Base-by-base conservation (phyloP, 805 yeast species). In the Hanseniaspora lachancei region DNA sequence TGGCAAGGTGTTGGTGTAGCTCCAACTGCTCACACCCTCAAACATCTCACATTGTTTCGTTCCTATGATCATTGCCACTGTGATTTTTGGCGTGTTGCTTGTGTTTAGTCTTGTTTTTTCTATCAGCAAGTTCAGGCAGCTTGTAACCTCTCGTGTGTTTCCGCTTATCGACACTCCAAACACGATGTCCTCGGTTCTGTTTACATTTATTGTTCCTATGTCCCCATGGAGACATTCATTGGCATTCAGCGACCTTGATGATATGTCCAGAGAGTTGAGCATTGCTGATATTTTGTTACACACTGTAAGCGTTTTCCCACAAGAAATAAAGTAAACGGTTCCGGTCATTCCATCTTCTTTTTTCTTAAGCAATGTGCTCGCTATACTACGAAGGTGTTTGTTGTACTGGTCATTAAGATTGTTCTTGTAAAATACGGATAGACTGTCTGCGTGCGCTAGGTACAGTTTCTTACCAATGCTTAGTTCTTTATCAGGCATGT, bases 181-280 rank as follows among this genome's bases (percentile, higher is more conserved):
- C 53, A 88, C 58, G 35, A 78, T 70, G 60, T 84, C 86, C 57
- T 75, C 75, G 18, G 13, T 6, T 20, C 36, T 51, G 24, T 74
- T 70, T 18, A 74, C 75, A 27, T 76, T 78, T 51, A 89, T 69
- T 40, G 82, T 68, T 2, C 96, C 96, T 61, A 88, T 74, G 66
- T 88, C 96, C 6, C 96, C 96, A 66, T 88, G 96, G 20, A 89
- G 70, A 0, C 96, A 96, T 58, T 88, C 96, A 4, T 86, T 71
- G 0, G 96, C 95, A 64, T 88, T 96, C 54, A 88, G 69, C 1
- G 77, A 61, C 0, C 80, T 77, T 0, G 95, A 74, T 52, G 79
- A 81, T 52, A 88, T 75, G 34, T 89, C 81, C 57, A 89, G 72
- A 0, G 95, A 86, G 64, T 84, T 86, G 67, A 88, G 71, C 5